Percentiles rank a stretch among this genome's conserved stretches.
phyloP scores from a whole-genome alignment of 2,329 filamentous ascomycete species.

The Eutypella sp. region DNA sequence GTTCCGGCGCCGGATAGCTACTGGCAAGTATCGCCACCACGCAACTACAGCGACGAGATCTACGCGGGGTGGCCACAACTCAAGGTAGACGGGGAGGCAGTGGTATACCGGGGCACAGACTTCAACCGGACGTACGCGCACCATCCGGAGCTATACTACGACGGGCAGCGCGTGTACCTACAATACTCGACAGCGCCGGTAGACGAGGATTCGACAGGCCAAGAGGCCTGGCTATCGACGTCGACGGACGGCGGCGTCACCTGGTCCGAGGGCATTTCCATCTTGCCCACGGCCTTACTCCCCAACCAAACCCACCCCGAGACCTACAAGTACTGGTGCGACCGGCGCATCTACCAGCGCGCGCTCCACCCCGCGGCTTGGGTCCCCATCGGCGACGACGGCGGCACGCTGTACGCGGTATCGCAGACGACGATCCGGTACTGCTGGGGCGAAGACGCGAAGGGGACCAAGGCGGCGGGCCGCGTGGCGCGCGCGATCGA shows the following conservation, averaged over 20 bases:
- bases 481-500: slow-evolving; percentile 11
- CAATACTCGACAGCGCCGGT: slow-evolving; percentile 18
- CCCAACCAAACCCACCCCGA: slow-evolving; percentile 18
- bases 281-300: slow-evolving; percentile 19
- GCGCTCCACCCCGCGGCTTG: slow-evolving; percentile 5
- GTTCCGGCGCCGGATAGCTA: not conserved
- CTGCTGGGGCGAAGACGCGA: slow-evolving; percentile 4
- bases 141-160: slow-evolving; percentile 18
- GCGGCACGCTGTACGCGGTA: slow-evolving; percentile 13
- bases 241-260: slow-evolving; percentile 16
- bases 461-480: slow-evolving; percentile 8
- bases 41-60: slow-evolving; percentile 19
- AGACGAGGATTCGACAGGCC: slow-evolving; percentile 23
- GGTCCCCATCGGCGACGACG: slow-evolving; percentile 3
- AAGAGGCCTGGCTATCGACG: slow-evolving; percentile 18
- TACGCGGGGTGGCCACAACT: slow-evolving; percentile 22
- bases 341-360: slow-evolving; percentile 15
- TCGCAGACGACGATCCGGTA: slow-evolving; percentile 12
- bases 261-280: slow-evolving; percentile 10
- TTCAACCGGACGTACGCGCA: slow-evolving; percentile 19
- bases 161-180: slow-evolving; percentile 13
- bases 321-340: slow-evolving; percentile 21
- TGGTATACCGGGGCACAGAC: slow-evolving; percentile 17
- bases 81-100: slow-evolving; percentile 10
- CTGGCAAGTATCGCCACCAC: slow-evolving; percentile 15